Evolutionary conservation across 108 stramenopile species (phyloP).

Genomic region (Cylindrotheca fusiformis): DNA sequence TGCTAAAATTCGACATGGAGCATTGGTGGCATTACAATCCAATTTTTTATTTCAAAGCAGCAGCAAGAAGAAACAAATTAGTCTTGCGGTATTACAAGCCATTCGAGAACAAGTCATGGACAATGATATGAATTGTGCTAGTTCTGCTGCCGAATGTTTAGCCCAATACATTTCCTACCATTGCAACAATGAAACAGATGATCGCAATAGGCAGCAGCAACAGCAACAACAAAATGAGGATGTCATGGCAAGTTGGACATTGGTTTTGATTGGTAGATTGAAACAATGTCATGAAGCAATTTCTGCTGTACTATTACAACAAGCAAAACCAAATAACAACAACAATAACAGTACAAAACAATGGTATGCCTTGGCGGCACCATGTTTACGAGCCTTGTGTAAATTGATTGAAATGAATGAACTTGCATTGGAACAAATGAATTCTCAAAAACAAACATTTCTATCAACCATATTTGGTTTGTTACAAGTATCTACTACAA

Average conservation of each 20-base stretch:
- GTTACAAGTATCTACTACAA: not conserved
- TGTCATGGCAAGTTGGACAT: slow-evolving; percentile 37
- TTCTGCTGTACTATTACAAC: no score
- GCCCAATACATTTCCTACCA: slow-evolving; percentile 43
- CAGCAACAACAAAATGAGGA: slow-evolving; percentile 7
- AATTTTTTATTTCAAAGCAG: slow-evolving; percentile 24
- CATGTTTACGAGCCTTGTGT: slow-evolving; percentile 29
- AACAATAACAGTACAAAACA: slow-evolving; percentile 21
- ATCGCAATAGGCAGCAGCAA: not conserved
- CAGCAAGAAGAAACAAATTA: slow-evolving; percentile 12
- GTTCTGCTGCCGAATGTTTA: slow-evolving; percentile 63
- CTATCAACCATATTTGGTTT: slow-evolving; percentile 4
- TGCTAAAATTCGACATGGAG: slow-evolving; percentile 54
- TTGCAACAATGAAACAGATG: not conserved
- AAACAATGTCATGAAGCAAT: slow-evolving; percentile 27
- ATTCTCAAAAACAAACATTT: slow-evolving; percentile 1
- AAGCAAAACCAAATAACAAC: slow-evolving; percentile 6
- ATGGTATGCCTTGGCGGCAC: slow-evolving; percentile 36
- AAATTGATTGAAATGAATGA: slow-evolving; percentile 41
- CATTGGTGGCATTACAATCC: slow-evolving; percentile 50
- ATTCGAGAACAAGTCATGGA: slow-evolving; percentile 68
- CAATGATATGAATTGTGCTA: slow-evolving; percentile 61
- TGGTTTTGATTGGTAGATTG: slow-evolving; percentile 33
- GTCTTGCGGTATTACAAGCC: slow-evolving; percentile 50
- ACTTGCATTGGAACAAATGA: slow-evolving; percentile 24